Base-by-base conservation (phyloP, 2,329 filamentous ascomycete genomes). In the Didymella lethalis region DNA sequence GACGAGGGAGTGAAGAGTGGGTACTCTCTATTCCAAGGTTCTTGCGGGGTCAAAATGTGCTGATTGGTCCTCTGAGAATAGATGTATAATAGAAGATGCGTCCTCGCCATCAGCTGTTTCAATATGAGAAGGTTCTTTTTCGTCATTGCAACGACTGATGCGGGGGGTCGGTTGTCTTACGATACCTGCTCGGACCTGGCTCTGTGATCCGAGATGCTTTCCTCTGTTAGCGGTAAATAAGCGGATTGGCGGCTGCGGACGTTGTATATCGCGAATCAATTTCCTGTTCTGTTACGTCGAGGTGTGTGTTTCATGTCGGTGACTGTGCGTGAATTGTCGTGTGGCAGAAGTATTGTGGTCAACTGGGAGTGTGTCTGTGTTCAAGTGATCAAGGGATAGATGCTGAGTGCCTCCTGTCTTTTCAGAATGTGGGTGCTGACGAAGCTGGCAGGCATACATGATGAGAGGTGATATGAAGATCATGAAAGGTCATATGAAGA, bases 81-180 rank as follows among this genome's bases (percentile, higher is more conserved):
- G 70, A 75, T 75, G 73, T 75, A 76, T 75, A 76, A 76, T 77
- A 77, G 71, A 70, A 71, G 69, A 77, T 77, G 72, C 71, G 74
- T 75, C 62, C 70, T 71, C 70, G 65, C 72, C 70, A 75, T 75
- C 71, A 73, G 74, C 73, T 71, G 71, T 76, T 68, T 75, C 70
- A 75, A 75, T 72, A 75, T 73, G 69, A 71, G 71, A 74, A 69
- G 72, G 64, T 67, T 68, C 61, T 69, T 69, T 63, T 66, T 64
- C 61, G 61, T 66, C 52, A 69, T 64, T 66, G 59, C 58, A 48
- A 48, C 57, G 58, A 60, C 53, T 50, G 54, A 16, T 49, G 54
- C 11, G 44, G 54, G 41, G 10, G 8, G 52, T 56, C 16, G 8
- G 52, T 56, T 52, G 55, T 55, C 62, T 40, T 44, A 63, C 60